Conservation (phyloP, 2,329 filamentous ascomycete species). For the Calonectria ilicicola region DNA sequence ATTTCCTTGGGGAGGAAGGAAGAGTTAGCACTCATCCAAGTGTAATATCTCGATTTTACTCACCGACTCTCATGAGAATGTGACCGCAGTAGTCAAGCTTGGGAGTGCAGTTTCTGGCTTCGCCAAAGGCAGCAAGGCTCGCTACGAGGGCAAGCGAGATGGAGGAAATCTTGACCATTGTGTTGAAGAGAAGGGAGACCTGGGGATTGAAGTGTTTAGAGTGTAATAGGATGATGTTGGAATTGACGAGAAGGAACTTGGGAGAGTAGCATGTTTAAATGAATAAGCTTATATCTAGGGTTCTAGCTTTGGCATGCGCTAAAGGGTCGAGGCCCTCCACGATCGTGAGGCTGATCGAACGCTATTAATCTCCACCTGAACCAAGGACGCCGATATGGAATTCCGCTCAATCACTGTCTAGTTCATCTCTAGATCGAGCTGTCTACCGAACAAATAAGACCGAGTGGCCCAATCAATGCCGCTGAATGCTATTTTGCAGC, state of each 20-base stretch:
- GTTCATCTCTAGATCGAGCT: too few species aligned
- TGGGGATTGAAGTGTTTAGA: background rate
- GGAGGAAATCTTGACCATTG: constrained; percentile 23
- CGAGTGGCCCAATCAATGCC: too few species aligned
- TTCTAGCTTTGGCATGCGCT: background rate
- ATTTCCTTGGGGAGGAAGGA: background rate
- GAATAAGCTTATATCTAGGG: constrained; percentile 7
- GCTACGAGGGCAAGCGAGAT: constrained; percentile 24
- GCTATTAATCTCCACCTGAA: background rate
- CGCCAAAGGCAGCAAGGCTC: constrained; percentile 19
- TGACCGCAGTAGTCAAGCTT: constrained; percentile 23
- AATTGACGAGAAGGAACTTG: background rate
- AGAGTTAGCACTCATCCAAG: background rate
- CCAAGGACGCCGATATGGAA: background rate
- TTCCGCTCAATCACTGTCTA: too few species aligned
- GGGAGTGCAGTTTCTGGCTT: constrained; percentile 22
- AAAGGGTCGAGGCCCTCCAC: constrained; percentile 7
- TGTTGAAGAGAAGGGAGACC: background rate
- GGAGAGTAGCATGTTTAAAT: constrained; percentile 9
- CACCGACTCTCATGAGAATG: constrained; percentile 17
- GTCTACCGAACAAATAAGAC: too few species aligned
- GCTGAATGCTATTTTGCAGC: too few species aligned
- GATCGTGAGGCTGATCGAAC: background rate
- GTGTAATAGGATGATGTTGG: background rate
- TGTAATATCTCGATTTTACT: background rate